These are phyloP conservation scores for Termitomyces sp. DNA, from an alignment of 768 basidiomycete species.

Conservation along the genomic window DNA sequence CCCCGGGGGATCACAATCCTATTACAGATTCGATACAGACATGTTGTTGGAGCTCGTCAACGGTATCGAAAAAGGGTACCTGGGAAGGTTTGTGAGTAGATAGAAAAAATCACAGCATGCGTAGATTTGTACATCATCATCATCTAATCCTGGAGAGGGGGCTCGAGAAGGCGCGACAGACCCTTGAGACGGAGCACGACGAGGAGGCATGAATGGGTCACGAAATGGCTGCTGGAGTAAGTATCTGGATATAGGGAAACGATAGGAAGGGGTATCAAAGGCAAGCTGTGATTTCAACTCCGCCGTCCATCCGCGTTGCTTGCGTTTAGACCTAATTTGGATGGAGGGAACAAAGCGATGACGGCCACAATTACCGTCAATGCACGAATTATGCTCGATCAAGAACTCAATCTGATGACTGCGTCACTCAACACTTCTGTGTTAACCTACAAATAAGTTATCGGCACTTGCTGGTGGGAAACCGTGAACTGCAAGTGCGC, in stretches of 20 bases:
- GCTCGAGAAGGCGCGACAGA: conserved; percentile 45
- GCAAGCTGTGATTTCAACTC: neutral
- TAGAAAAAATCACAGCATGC: neutral
- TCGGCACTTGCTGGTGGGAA: neutral
- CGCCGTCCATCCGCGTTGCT: neutral
- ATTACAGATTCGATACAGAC: conserved; percentile 25
- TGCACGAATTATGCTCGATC: neutral
- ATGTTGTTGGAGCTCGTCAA: conserved; percentile 84
- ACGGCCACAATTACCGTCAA: neutral
- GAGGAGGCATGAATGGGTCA: conserved; percentile 31
- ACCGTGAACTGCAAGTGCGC: neutral
- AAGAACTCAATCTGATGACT: neutral
- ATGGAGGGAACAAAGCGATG: neutral
- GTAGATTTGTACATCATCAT: conserved; percentile 27
- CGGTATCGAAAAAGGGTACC: conserved; percentile 64
- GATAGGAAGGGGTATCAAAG: neutral
- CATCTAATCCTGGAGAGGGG: conserved; percentile 34
- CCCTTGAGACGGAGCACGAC: conserved; percentile 43
- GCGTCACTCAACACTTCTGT: neutral
- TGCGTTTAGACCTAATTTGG: neutral
- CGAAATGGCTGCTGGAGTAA: neutral
- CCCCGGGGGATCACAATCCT: neutral
- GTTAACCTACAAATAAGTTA: neutral
- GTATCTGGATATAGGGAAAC: neutral
- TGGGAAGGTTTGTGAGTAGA: conserved; percentile 17